Evolutionary conservation across 345 rosid species (phyloP), one percentile per base, ranked within the genome.

Genomic region (Bretschneidera sinensis): DNA sequence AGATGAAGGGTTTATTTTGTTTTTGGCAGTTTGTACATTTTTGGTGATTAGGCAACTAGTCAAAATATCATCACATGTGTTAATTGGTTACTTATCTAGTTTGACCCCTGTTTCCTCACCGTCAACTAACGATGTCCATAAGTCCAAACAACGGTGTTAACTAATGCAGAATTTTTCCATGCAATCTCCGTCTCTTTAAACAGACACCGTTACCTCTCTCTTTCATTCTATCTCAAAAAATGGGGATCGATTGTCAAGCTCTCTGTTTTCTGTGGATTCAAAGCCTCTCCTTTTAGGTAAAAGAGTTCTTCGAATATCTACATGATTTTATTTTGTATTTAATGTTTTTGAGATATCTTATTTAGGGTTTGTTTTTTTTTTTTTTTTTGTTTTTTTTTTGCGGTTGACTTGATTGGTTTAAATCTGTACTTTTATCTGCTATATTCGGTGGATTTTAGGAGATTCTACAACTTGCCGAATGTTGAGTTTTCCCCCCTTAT

Each of bases 61-160:
- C 35, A 4, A 31, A 31, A 31, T 31, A 31, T 31, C 4, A 31
- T 31, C 35, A 31, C 35, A n/a, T n/a, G 35, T 31, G 35, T 9
- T 31, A 39, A 1, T 1, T 13, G 16, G 9, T 1, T 39, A 5
- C 45, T 9, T 39, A 5, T n/a, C n/a, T n/a, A n/a, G n/a, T n/a
- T 65, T 72, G 81, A 78, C 81, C 63, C 7, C 17, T 35, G 51
- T 59, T 52, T 43, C 18, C 4, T 22, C 31, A 21, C 35, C 76
- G 89, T 81, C 66, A 79, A 49, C 0, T 71, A 75, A 79, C 82
- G 82, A 52, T 75, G 51, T 71, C 9, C 1, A 5, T 2, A 14
- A 39, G 1, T 9, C 15, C 45, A 7, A 14, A 13, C 65, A 28
- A 18, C 71, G 64, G 70, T 66, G 56, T 70, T 71, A 57, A 64